Evolutionary conservation across 2,329 filamentous ascomycete species (phyloP).

Genomic region (Hirsutella rhossiliensis): DNA sequence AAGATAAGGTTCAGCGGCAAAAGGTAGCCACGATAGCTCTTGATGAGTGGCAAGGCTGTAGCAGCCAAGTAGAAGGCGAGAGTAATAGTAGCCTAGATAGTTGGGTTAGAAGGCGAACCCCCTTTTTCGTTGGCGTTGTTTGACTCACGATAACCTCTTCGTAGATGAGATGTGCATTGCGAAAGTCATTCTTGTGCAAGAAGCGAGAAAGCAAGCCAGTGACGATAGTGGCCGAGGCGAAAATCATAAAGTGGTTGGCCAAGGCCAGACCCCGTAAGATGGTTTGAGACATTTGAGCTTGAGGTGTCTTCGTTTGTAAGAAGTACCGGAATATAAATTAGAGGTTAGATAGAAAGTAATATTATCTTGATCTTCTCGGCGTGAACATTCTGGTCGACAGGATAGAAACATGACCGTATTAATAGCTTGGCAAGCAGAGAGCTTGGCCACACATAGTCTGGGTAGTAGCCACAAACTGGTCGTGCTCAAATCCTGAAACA

Average conservation of each 20-base stretch:
- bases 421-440: too few species aligned
- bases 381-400: too few species aligned
- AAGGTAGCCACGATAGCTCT: slow-evolving; percentile 10
- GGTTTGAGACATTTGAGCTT: neutral
- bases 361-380: too few species aligned
- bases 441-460: too few species aligned
- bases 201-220: slow-evolving; percentile 12
- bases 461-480: too few species aligned
- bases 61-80: slow-evolving; percentile 9
- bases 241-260: slow-evolving; percentile 11
- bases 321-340: too few species aligned
- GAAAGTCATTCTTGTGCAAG: slow-evolving; percentile 5
- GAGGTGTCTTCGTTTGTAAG: too few species aligned
- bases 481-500: too few species aligned
- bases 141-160: slow-evolving; percentile 11
- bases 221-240: slow-evolving; percentile 10
- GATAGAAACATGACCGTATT: too few species aligned
- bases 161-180: slow-evolving; percentile 10
- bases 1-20: slow-evolving; percentile 10
- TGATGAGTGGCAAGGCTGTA: slow-evolving; percentile 7
- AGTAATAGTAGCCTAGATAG: slow-evolving; percentile 9
- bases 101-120: neutral
- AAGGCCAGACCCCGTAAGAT: slow-evolving; percentile 6
- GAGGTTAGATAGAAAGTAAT: too few species aligned
- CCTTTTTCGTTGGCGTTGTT: too few species aligned